phyloP scores from a whole-genome alignment of 768 basidiomycete species.

The Termitomyces sp. region DNA sequence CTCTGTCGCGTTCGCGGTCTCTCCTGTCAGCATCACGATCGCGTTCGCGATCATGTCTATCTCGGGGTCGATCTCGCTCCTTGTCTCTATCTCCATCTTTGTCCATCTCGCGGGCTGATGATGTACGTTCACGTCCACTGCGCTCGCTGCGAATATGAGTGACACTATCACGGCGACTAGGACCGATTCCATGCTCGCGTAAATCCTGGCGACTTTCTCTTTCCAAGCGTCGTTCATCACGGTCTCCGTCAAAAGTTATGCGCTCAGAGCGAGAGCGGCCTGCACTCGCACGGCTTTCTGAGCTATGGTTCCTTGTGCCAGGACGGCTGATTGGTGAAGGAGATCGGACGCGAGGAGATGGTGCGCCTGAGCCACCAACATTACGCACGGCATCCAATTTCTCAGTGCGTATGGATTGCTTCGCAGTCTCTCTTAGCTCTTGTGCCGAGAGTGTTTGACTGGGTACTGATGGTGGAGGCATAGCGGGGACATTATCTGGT shows the following conservation, averaged over 20 bases:
- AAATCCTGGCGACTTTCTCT: conserved; percentile 44
- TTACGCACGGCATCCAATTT: conserved; percentile 40
- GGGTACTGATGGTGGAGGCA: conserved; percentile 76
- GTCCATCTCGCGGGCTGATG: conserved; percentile 33
- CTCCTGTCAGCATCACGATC: conserved; percentile 52
- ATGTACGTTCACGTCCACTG: conserved; percentile 35
- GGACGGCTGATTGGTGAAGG: conserved; percentile 61
- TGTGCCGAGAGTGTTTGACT: conserved; percentile 78
- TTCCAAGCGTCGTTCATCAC: conserved; percentile 51
- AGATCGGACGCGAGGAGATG: conserved; percentile 60
- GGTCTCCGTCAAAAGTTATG: conserved; percentile 37
- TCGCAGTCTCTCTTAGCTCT: conserved; percentile 76
- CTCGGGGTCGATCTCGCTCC: conserved; percentile 39
- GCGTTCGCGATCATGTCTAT: conserved; percentile 52
- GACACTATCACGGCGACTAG: conserved; percentile 43
- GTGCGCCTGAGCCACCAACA: conserved; percentile 45
- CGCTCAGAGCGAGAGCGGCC: conserved; percentile 55
- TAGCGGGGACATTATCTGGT: conserved; percentile 36
- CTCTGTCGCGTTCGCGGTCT: conserved; percentile 51
- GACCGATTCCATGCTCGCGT: conserved; percentile 32
- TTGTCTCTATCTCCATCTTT: conserved; percentile 42
- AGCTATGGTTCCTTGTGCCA: conserved; percentile 64
- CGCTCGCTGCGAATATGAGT: conserved; percentile 49
- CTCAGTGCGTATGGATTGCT: conserved; percentile 53
- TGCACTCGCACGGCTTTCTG: conserved; percentile 68